Evolutionary conservation across 768 basidiomycete genomes (phyloP).

Genomic region (Arthromyces matolae): DNA sequence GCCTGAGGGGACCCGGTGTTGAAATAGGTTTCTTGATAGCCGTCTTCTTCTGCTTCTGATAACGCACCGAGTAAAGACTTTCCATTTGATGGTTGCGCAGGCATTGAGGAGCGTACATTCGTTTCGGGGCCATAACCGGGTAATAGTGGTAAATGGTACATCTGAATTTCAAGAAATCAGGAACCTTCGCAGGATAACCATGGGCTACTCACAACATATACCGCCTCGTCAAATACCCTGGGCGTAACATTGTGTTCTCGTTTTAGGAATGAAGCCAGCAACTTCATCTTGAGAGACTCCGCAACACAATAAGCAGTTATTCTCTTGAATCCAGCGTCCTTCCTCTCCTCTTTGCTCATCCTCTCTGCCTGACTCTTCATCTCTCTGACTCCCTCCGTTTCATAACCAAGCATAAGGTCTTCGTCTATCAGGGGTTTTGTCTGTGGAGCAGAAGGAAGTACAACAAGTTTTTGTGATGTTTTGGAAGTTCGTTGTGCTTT

Average conservation of each 20-base stretch:
- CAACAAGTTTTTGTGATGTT: slow-evolving; percentile 86
- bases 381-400: slow-evolving; percentile 67
- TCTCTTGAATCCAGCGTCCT: slow-evolving; percentile 74
- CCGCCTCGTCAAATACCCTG: slow-evolving; percentile 87
- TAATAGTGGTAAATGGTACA: slow-evolving; percentile 88
- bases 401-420: slow-evolving; percentile 55
- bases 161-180: slow-evolving; percentile 43
- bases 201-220: slow-evolving; percentile 75
- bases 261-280: slow-evolving; percentile 81
- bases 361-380: slow-evolving; percentile 83
- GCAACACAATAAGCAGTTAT: slow-evolving; percentile 90
- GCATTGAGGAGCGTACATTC: slow-evolving; percentile 80
- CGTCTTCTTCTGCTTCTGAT: slow-evolving; percentile 86
- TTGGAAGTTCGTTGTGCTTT: slow-evolving; percentile 83
- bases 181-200: no score
- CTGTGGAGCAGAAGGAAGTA: slow-evolving; percentile 87
- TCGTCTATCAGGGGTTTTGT: slow-evolving; percentile 64
- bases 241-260: slow-evolving; percentile 89
- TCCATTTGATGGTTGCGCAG: slow-evolving; percentile 46
- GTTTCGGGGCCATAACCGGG: slow-evolving; percentile 87
- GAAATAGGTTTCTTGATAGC: slow-evolving; percentile 88
- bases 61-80: slow-evolving; percentile 64
- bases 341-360: slow-evolving; percentile 83
- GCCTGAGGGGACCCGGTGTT: slow-evolving; percentile 30
- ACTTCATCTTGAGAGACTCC: slow-evolving; percentile 81